Conservation (phyloP, 225 moss, liverwort and hornwort species). For the Climacium dendroides region DNA sequence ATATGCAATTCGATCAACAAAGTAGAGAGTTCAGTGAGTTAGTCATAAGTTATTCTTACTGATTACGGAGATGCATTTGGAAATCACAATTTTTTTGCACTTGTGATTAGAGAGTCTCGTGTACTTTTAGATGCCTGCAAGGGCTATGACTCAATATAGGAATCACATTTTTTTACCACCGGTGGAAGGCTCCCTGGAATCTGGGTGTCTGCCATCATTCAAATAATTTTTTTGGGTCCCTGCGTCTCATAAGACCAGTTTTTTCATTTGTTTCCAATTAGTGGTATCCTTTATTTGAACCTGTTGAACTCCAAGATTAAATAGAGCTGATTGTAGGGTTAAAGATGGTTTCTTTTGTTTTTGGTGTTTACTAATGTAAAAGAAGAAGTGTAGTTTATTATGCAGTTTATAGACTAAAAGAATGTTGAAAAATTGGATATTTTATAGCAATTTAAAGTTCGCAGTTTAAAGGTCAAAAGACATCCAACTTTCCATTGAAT, state of each 20-base stretch:
- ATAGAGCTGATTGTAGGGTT: neutral
- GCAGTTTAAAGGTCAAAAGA: too few species aligned
- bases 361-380: neutral
- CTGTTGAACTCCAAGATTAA: too few species aligned
- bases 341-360: too few species aligned
- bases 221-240: neutral
- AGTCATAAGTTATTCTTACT: neutral
- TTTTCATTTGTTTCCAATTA: neutral
- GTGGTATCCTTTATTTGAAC: neutral
- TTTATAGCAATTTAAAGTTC: neutral
- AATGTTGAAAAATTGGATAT: neutral
- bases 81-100: neutral
- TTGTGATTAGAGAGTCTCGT: neutral
- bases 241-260: neutral
- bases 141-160: neutral
- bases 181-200: neutral
- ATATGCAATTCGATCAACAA: slow-evolving; percentile 47
- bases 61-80: neutral
- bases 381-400: neutral
- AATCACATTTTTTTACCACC: neutral
- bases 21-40: neutral
- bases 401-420: neutral
- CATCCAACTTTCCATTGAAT: neutral
- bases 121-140: neutral
- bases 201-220: neutral